Evolutionary conservation across 345 rosid species (phyloP).

Genomic region (Eucalyptus tenuipes): DNA sequence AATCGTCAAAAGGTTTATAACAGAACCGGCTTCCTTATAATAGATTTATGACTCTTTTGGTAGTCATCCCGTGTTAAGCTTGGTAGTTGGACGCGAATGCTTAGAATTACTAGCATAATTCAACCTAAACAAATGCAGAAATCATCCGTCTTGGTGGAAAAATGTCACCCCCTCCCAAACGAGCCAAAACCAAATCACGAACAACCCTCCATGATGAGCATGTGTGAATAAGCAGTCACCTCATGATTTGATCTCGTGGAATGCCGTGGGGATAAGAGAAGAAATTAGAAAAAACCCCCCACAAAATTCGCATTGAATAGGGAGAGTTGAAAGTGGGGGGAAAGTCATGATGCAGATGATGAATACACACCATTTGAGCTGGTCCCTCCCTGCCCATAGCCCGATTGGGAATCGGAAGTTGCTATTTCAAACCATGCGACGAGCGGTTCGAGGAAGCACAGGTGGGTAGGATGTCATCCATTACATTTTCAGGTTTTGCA

Average conservation of each 20-base stretch:
- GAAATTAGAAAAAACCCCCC: background rate
- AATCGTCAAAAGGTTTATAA: background rate
- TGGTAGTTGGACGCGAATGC: background rate
- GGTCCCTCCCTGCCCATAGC: background rate
- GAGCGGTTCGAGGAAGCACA: background rate
- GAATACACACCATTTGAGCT: background rate
- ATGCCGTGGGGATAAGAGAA: background rate
- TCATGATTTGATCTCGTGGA: background rate
- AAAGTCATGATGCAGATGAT: background rate
- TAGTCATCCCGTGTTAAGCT: background rate
- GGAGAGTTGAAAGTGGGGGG: background rate
- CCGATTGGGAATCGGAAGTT: background rate
- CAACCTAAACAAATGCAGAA: background rate
- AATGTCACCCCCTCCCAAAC: background rate
- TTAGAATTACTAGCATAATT: background rate
- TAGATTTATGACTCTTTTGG: background rate
- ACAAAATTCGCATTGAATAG: background rate
- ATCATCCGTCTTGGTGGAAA: background rate
- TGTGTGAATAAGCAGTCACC: background rate
- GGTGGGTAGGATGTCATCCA: background rate
- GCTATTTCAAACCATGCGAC: background rate
- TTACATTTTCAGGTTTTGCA: background rate
- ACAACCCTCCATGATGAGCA: background rate
- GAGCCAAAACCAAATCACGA: background rate
- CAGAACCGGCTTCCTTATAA: accelerated